These are phyloP conservation scores for Silene noctiflora DNA, from an alignment of 179 eudicot species.

Conservation along the genomic window DNA sequence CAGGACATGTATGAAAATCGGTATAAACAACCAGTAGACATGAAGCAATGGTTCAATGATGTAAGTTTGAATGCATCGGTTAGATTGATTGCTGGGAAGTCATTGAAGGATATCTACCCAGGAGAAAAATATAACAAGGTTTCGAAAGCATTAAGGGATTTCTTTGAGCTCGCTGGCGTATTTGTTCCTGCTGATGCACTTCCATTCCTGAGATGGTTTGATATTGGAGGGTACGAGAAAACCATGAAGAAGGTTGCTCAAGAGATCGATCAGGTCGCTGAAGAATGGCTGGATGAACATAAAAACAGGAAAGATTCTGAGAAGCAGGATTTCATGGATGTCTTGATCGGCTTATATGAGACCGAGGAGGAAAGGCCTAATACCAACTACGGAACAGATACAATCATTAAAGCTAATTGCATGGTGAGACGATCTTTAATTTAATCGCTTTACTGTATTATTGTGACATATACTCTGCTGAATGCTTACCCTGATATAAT, in stretches of 20 bases:
- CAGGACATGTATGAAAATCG: too few relatives aligned
- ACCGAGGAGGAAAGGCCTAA: too few relatives aligned
- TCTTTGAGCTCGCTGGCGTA: constrained; percentile 22
- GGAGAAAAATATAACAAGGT: constrained; percentile 6
- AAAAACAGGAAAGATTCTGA: not conserved
- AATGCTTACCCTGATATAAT: too few relatives aligned
- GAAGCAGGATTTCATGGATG: constrained; percentile 35
- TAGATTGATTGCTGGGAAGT: constrained; percentile 22
- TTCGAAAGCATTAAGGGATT: constrained; percentile 25
- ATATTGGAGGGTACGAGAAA: constrained; percentile 30
- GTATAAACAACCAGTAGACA: not conserved
- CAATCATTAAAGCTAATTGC: too few relatives aligned
- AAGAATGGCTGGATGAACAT: constrained; percentile 34
- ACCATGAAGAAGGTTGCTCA: constrained; percentile 28
- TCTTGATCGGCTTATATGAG: not conserved
- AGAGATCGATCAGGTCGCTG: constrained; percentile 25
- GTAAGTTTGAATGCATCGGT: constrained; percentile 19
- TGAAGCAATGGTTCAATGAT: constrained; percentile 32
- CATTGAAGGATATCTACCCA: constrained; percentile 15
- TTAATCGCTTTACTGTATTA: too few relatives aligned
- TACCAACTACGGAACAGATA: too few relatives aligned
- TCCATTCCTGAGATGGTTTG: constrained; percentile 36
- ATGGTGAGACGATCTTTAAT: too few relatives aligned
- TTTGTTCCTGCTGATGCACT: constrained; percentile 31
- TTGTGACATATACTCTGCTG: too few relatives aligned